Conservation (phyloP, 441 rosid species). For the Populus trichocarpa region DNA sequence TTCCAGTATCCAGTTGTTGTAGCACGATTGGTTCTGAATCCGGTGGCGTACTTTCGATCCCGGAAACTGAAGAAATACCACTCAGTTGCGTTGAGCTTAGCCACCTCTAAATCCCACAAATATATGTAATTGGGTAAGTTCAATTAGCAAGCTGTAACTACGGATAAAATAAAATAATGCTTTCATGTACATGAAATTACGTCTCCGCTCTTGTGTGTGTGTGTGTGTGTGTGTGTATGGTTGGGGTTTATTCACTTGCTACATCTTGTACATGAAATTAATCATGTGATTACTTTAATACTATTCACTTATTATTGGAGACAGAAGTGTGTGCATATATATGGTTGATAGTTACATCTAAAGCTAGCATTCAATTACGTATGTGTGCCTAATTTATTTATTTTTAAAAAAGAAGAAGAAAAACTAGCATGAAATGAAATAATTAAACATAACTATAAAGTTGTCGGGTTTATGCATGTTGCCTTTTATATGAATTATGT, state of each 20-base stretch:
- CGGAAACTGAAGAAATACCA: slow-evolving; percentile 99
- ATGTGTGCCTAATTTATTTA: too few species aligned
- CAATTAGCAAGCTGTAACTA: neutral
- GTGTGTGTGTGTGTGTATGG: too few species aligned
- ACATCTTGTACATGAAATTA: neutral
- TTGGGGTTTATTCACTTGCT: neutral
- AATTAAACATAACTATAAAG: neutral
- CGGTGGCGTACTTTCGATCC: slow-evolving; percentile 88
- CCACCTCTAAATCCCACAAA: slow-evolving; percentile 54
- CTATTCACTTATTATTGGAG: neutral
- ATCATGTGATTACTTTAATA: neutral
- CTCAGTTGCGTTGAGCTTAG: slow-evolving; percentile 85
- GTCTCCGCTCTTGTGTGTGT: neutral
- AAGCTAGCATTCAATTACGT: too few species aligned
- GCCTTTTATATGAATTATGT: too few species aligned
- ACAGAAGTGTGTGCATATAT: neutral
- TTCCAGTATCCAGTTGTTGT: slow-evolving; percentile 92
- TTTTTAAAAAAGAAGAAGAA: too few species aligned
- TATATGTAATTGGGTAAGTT: neutral
- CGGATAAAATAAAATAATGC: slow-evolving; percentile 2
- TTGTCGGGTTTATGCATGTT: neutral
- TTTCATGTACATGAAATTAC: slow-evolving; percentile 4
- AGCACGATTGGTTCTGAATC: slow-evolving; percentile 83
- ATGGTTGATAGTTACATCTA: neutral
- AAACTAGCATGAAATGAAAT: too few species aligned